These are phyloP conservation scores for Hibiscus syriacus DNA, from an alignment of 345 rosid genomes.

Conservation along the genomic window DNA sequence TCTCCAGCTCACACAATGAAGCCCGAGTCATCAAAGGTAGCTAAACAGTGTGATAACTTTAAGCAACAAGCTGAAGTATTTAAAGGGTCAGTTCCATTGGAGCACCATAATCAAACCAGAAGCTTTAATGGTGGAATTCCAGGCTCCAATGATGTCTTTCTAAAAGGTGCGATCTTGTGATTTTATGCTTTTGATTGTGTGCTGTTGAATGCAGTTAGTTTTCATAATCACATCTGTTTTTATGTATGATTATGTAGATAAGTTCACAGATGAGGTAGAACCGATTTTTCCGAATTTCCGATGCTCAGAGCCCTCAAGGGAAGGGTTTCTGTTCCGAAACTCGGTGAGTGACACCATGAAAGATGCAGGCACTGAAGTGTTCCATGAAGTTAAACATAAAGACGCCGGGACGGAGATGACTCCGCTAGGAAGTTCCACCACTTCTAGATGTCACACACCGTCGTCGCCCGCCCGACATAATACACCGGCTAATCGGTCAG, in stretches of 20 bases:
- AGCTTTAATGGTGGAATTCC: slow-evolving; percentile 45
- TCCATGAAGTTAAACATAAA: slow-evolving; percentile 47
- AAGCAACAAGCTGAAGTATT: slow-evolving; percentile 37
- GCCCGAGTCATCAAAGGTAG: slow-evolving; percentile 20
- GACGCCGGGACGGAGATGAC: slow-evolving; percentile 94
- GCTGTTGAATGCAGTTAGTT: too few species aligned
- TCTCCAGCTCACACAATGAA: slow-evolving; percentile 63
- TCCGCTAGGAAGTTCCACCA: slow-evolving; percentile 67
- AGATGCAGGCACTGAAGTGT: slow-evolving; percentile 41
- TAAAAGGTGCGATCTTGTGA: slow-evolving; percentile 45
- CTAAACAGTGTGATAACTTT: slow-evolving; percentile 26
- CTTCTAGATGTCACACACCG: slow-evolving; percentile 84
- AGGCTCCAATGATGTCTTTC: slow-evolving; percentile 38
- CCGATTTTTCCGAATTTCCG: slow-evolving; percentile 43
- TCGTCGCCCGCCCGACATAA: slow-evolving; percentile 87
- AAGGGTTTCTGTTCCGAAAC: slow-evolving; percentile 71
- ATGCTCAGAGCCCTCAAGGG: slow-evolving; percentile 50
- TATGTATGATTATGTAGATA: slow-evolving; percentile 34
- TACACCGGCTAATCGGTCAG: slow-evolving; percentile 86
- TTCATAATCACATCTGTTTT: not conserved
- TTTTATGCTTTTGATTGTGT: not conserved
- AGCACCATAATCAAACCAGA: slow-evolving; percentile 19
- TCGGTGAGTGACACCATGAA: slow-evolving; percentile 33
- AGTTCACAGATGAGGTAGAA: slow-evolving; percentile 64
- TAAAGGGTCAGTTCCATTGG: slow-evolving; percentile 20